Base-by-base conservation (phyloP, 176 grass and related monocot genomes). In the Lolium multiflorum region DNA sequence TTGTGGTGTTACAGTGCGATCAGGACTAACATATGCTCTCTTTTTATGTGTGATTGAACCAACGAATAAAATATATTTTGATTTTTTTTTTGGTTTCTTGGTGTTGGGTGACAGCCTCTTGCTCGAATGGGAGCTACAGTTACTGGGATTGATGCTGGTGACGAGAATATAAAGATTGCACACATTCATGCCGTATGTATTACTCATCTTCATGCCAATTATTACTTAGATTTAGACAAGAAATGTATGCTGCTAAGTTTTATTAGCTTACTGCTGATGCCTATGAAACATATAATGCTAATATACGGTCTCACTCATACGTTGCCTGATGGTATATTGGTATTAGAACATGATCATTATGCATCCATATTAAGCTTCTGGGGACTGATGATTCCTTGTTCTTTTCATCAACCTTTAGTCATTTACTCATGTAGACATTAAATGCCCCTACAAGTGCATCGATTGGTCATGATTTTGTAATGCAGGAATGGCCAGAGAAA, bases 91-190 rank as follows among this genome's bases (percentile, higher is more conserved):
- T 78, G 52, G 52, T 14, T 58, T 56, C 5, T 89, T 55, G 8
- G 2, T 85, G 49, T 46, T 77, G 71, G 59, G 70, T 84, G 52
- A 10, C 84, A 98, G 96, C 96, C 96, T 79, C 93, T 98, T 77
- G 96, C 93, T 87, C 84, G 92, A 66, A 88, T 98, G 93, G 96
- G 96, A 76, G 93, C 96, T 78, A 75, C 43, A 80, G 93, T 98
- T 73, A 98, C 93, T 77, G 96, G 88, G 35, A 96, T 98, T 86
- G 96, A 98, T 90, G 96, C 93, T 75, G 93, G 91, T 11, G 92
- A 94, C 74, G 92, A 92, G 88, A 98, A 98, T 78, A 98, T 96
- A 76, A 96, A 96, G 77, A 94, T 94, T 60, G 96, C 93, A 86
- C 77, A 63, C 79, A 87, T 98, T 80, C 96, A 98, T 83, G 91